A percentile compares a stretch with the other conserved stretches of the same genome.
These are phyloP conservation scores for Gnomoniopsis smithogilvyi DNA, from an alignment of 2,329 filamentous ascomycete species.

Conservation along the genomic window DNA sequence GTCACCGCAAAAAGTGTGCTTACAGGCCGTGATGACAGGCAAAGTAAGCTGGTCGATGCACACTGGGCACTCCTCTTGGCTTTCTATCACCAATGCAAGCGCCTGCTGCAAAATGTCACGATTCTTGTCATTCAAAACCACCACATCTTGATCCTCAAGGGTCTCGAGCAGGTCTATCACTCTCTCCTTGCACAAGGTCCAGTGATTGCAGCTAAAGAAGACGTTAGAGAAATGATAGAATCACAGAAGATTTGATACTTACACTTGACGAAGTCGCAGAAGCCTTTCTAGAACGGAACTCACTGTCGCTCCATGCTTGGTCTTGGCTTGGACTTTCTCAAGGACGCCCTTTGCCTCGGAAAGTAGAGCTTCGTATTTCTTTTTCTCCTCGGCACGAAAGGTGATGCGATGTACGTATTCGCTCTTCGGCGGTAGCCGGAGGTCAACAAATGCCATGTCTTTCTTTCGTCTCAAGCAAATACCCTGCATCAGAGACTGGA, in stretches of 20 bases:
- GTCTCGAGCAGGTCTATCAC: constrained; percentile 69
- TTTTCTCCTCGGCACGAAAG: constrained; percentile 69
- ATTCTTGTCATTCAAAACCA: constrained; percentile 71
- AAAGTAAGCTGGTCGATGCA: constrained; percentile 71
- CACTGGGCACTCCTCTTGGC: constrained; percentile 77
- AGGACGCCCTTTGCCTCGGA: constrained; percentile 72
- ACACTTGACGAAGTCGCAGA: constrained; percentile 75
- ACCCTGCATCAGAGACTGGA: constrained; percentile 76
- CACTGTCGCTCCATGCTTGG: constrained; percentile 35
- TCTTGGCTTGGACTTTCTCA: constrained; percentile 51
- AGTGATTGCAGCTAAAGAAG: constrained; percentile 70
- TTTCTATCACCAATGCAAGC: constrained; percentile 73
- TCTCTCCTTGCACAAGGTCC: constrained; percentile 74
- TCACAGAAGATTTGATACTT: constrained; percentile 28
- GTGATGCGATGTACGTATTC: constrained; percentile 75
- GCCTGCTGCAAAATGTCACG: constrained; percentile 68
- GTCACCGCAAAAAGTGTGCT: constrained; percentile 70
- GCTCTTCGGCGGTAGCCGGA: constrained; percentile 72
- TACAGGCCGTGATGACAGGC: constrained; percentile 82
- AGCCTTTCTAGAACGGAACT: constrained; percentile 76
- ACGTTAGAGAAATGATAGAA: constrained; percentile 22
- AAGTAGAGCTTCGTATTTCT: constrained; percentile 73
- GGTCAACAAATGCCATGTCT: constrained; percentile 82
- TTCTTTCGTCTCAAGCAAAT: constrained; percentile 81
- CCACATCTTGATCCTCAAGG: constrained; percentile 64